These are phyloP conservation scores for Gaertneriomyces sp. DNA, from an alignment of 192 early-diverging fungal genomes.

Conservation along the genomic window DNA sequence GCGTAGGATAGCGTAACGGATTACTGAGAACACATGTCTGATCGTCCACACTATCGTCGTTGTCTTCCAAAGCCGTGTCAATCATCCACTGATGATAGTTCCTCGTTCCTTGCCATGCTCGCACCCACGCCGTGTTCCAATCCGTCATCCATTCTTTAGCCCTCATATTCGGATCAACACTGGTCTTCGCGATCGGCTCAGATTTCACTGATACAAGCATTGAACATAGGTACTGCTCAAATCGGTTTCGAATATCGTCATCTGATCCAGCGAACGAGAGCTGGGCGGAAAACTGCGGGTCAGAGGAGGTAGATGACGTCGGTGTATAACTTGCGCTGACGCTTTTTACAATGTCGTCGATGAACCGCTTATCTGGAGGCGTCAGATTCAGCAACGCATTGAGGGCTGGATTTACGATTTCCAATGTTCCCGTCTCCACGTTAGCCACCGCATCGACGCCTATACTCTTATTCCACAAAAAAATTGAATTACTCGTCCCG, in stretches of 20 bases:
- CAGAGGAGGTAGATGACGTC: too few relatives aligned
- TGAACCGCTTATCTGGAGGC: constrained; percentile 70
- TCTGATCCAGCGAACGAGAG: constrained; percentile 73
- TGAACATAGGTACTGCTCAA: constrained; percentile 69
- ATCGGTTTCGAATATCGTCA: constrained; percentile 69
- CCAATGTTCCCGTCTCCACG: constrained; percentile 69
- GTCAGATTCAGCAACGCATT: constrained; percentile 54
- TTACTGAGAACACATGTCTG: not conserved
- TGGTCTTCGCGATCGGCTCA: constrained; percentile 32
- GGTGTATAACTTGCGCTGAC: not conserved
- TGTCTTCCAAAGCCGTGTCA: constrained; percentile 14
- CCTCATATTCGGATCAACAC: constrained; percentile 19
- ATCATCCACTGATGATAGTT: constrained; percentile 66
- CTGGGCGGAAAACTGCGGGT: constrained; percentile 23
- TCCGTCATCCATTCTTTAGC: constrained; percentile 59
- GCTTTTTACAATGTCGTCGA: constrained; percentile 48
- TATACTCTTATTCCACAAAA: constrained; percentile 68
- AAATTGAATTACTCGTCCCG: constrained; percentile 77
- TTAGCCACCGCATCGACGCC: constrained; percentile 72
- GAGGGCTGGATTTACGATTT: constrained; percentile 62
- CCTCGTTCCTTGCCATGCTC: constrained; percentile 63
- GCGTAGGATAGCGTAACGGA: not conserved
- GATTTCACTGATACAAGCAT: constrained; percentile 66
- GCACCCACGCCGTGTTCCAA: constrained; percentile 60
- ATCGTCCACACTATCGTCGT: constrained; percentile 8